Base-by-base conservation (phyloP, 139 green algal genomes). In the Nannochloris sp. region DNA sequence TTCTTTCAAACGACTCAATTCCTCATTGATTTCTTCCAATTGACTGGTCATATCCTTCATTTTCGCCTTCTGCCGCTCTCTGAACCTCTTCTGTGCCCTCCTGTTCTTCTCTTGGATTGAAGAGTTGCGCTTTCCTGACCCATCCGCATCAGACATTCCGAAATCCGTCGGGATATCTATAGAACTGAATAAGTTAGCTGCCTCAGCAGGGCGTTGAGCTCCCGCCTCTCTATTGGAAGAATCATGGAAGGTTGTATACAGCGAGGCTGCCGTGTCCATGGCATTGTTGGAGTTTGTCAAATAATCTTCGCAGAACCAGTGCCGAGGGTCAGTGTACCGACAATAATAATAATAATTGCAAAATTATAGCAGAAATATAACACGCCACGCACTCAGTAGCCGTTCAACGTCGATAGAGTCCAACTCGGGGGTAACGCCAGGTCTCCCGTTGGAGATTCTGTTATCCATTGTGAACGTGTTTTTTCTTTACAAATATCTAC, bases 11-110 rank as follows among this genome's bases (percentile, higher is more conserved):
- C 62, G 58, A 21, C 48, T 54, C 48, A 79, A 44, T 48, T 79
- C 56, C 1, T 16, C 23, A 37, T 40, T 65, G 61, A 78, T 79
- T 21, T 77, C 62, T 21, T 77, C 66, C 48, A 83, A 62, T 65
- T 79, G 64, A 23, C 70, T 48, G 16, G 56, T 60, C 58, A 85
- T 82, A 31, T 76, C 69, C n/a, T 61, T 66, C 62, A 76, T 78
- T 40, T 77, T 74, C 23, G 67, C 66, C 60, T 80, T 78, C 61
- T 84, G 73, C 5, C 73, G 69, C 60, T 80, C 73, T 12, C 73
- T 64, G 59, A 80, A 80, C 4, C 71, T 70, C 71, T 78, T 78
- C 54, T 78, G 71, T 46, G 71, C 71, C 1, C 68, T 53, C 44
- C 71, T 44, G 59, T 78, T 78, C 54, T 78, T 78, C 60, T 78